Base-by-base conservation (phyloP, 163 green algal genomes). In the Dunaliella salina region DNA sequence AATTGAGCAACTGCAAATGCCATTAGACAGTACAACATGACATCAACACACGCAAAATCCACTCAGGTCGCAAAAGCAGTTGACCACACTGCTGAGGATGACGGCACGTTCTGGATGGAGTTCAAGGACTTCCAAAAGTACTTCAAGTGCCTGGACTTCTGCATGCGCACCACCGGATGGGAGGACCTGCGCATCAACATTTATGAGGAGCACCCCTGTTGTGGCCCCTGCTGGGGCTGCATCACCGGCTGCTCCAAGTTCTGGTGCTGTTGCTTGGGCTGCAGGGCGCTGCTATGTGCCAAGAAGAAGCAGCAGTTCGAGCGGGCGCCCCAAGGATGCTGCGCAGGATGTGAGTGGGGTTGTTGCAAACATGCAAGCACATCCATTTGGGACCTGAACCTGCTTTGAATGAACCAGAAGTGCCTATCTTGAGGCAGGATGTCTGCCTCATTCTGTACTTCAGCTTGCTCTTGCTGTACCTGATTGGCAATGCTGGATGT, bases 81-180 rank as follows among this genome's bases (percentile, higher is more conserved):
- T 33, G 87, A 88, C 75, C 91, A 90, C 83, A 81, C 79, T 22
- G 80, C 85, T 0, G 71, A 40, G 13, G 88, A 94, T 83, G 91
- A 94, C 85, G 91, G 91, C 33, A 85, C 86, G 0, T 94, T 94
- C 80, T 94, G 91, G 88, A 90, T 92, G 87, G 11, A 40, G 11
- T 85, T 40, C 35, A 40, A 72, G 72, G 87, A 89, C 83, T 92
- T 90, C 80, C 32, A 79, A 29, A 20, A 63, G 69, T 86, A 85
- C 82, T 89, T 84, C 71, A 57, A 75, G 24, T 81, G 22, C 63
- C 57, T 89, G 1, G 89, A 90, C 84, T 89, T 92, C 34, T 92
- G 89, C 83, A 81, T 83, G 57, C 71, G 87, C 40, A 88, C 81
- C 33, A 88, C 87, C 3, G 87, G 87, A 22, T 85, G 81, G 87